Percentiles rank a stretch among this genome's conserved stretches.
phyloP scores from a whole-genome alignment of 2,329 filamentous ascomycete species.

The Akanthomyces dipterigenus region DNA sequence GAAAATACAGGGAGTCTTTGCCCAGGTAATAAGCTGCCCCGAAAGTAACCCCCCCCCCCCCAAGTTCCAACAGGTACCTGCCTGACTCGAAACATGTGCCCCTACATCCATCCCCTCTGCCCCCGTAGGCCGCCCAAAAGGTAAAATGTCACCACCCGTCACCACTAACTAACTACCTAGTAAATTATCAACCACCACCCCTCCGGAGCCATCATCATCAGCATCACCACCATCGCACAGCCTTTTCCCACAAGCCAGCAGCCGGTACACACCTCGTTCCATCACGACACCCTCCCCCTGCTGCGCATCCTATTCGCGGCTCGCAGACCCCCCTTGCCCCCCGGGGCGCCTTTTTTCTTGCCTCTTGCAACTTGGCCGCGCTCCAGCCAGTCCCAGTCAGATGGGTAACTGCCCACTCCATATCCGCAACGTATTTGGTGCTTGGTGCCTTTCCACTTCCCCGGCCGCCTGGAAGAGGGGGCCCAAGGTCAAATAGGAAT shows the following conservation, averaged over 20 bases:
- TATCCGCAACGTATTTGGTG: too few relatives aligned
- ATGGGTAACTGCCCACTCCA: too few relatives aligned
- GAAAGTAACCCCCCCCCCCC: too few relatives aligned
- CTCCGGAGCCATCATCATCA: background rate
- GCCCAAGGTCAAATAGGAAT: background rate
- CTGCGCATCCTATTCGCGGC: constrained; percentile 9
- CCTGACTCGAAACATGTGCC: too few relatives aligned
- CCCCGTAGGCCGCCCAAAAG: too few relatives aligned
- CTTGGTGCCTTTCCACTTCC: too few relatives aligned
- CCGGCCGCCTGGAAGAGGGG: background rate
- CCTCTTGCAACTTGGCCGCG: background rate
- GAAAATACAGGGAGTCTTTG: background rate
- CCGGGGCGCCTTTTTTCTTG: background rate
- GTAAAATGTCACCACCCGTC: too few relatives aligned
- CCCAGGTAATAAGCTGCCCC: background rate
- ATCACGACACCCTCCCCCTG: background rate
- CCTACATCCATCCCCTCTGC: too few relatives aligned
- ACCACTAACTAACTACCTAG: background rate
- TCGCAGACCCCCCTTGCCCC: background rate
- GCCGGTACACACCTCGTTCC: background rate
- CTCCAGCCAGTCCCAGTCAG: background rate
- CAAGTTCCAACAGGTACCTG: too few relatives aligned
- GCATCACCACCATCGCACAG: background rate
- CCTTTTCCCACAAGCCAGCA: background rate
- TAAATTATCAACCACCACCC: background rate